Evolutionary conservation across 2,329 filamentous ascomycete genomes (phyloP).

Genomic region (Apiospora rasikravindrae): DNA sequence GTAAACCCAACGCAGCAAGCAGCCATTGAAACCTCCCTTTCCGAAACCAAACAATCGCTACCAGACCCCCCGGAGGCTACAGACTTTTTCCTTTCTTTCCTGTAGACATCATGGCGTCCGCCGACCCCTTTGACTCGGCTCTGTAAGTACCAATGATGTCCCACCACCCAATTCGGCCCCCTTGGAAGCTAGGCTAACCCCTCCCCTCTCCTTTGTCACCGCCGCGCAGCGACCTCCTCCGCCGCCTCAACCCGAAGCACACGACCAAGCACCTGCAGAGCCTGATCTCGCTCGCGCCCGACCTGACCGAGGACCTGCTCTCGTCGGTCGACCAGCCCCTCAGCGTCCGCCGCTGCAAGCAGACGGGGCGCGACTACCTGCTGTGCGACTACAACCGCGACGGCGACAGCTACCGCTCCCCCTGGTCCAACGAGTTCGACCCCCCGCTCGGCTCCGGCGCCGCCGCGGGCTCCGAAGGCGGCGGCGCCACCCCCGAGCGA

Average conservation of each 20-base stretch:
- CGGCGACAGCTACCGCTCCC: slow-evolving; percentile 94
- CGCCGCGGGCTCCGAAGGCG: slow-evolving; percentile 52
- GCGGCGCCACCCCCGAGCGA: slow-evolving; percentile 84
- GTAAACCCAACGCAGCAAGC: not conserved
- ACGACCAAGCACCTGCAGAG: slow-evolving; percentile 86
- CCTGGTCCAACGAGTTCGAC: slow-evolving; percentile 99
- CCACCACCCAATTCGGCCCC: slow-evolving; percentile 16
- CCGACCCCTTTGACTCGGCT: slow-evolving; percentile 76
- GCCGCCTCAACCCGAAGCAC: slow-evolving; percentile 93
- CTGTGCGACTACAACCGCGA: slow-evolving; percentile 99
- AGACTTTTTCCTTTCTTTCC: not conserved
- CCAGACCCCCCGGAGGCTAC: not conserved
- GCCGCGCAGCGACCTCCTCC: slow-evolving; percentile 84
- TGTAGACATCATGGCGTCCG: slow-evolving; percentile 50
- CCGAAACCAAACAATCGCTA: not conserved
- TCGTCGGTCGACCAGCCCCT: slow-evolving; percentile 97
- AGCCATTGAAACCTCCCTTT: not conserved
- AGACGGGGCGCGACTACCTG: slow-evolving; percentile 92
- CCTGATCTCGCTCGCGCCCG: slow-evolving; percentile 86
- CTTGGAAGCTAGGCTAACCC: slow-evolving; percentile 23
- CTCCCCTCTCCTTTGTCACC: slow-evolving; percentile 50
- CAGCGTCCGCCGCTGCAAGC: slow-evolving; percentile 81
- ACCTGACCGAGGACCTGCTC: slow-evolving; percentile 95
- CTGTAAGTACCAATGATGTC: slow-evolving; percentile 58
- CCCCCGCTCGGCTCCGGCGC: slow-evolving; percentile 74